phyloP scores from a whole-genome alignment of 306 rosid genomes.

The Rosa rugosa region DNA sequence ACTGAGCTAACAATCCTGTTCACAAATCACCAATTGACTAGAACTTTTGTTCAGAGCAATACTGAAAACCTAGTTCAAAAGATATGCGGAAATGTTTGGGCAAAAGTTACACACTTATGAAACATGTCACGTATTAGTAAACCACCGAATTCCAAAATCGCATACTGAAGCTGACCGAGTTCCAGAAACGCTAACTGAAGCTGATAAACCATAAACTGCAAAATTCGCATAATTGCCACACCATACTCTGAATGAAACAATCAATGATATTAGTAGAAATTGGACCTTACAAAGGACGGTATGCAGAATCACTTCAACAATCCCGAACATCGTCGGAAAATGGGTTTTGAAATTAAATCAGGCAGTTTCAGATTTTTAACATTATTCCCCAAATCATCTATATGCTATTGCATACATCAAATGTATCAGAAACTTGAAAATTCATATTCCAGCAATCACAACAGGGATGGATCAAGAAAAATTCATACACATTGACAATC shows the following conservation, averaged over 20 bases:
- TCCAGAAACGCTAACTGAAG: background rate
- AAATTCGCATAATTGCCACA: background rate
- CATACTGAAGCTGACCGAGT: background rate
- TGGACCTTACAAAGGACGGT: too few relatives aligned
- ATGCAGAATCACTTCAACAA: too few relatives aligned
- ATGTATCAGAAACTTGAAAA: background rate
- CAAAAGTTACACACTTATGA: background rate
- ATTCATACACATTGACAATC: background rate
- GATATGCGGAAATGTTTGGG: background rate
- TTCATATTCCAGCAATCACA: background rate
- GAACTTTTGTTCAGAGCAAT: background rate
- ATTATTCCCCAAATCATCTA: background rate
- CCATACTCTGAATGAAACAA: background rate
- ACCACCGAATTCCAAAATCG: background rate
- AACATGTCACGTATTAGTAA: background rate
- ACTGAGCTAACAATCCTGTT: background rate
- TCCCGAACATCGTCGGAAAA: background rate
- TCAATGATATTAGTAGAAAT: too few relatives aligned
- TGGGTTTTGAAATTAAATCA: background rate
- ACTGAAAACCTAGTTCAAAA: background rate
- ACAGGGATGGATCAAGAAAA: background rate
- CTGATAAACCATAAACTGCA: background rate
- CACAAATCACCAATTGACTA: background rate
- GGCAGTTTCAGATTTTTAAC: background rate
- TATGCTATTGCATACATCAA: background rate